These are phyloP conservation scores for Ligustrum vulgare DNA, from an alignment of 257 asterid species.

Conservation along the genomic window DNA sequence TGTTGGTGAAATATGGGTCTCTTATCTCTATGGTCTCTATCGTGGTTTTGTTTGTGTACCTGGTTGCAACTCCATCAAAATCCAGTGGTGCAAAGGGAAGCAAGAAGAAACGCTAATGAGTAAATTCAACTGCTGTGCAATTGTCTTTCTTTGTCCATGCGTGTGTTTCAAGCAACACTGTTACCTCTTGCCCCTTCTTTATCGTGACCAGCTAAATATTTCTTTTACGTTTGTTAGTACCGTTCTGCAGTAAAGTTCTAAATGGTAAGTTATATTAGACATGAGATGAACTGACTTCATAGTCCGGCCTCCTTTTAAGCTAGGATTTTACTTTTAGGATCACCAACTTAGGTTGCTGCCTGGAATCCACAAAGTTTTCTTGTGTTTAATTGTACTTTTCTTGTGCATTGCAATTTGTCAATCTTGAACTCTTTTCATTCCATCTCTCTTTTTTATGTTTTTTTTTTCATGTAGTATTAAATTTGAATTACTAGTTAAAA, in stretches of 20 bases:
- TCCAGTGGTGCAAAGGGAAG: constrained; percentile 6
- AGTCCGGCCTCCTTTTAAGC: background rate
- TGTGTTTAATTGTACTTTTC: background rate
- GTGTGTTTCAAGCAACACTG: background rate
- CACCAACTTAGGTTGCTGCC: background rate
- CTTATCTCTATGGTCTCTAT: constrained; percentile 69
- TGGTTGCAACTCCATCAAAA: constrained; percentile 29
- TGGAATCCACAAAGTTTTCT: background rate
- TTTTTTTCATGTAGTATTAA: background rate
- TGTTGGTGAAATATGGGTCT: constrained; percentile 83
- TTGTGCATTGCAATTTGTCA: background rate
- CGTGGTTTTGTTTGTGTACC: constrained; percentile 55
- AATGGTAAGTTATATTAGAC: background rate
- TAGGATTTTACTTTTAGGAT: background rate
- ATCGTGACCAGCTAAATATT: background rate
- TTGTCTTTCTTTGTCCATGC: background rate
- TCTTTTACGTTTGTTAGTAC: background rate
- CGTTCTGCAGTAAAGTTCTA: background rate
- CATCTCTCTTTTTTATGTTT: background rate
- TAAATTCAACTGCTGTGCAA: background rate
- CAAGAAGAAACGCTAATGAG: constrained; percentile 35
- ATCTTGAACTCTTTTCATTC: background rate
- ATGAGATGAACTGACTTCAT: constrained; percentile 1
- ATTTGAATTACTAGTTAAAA: background rate
- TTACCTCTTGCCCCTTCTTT: background rate